Percentiles rank a stretch among this genome's conserved stretches.
Conservation (phyloP, 129 eudicot species). For the Artemisia annua region DNA sequence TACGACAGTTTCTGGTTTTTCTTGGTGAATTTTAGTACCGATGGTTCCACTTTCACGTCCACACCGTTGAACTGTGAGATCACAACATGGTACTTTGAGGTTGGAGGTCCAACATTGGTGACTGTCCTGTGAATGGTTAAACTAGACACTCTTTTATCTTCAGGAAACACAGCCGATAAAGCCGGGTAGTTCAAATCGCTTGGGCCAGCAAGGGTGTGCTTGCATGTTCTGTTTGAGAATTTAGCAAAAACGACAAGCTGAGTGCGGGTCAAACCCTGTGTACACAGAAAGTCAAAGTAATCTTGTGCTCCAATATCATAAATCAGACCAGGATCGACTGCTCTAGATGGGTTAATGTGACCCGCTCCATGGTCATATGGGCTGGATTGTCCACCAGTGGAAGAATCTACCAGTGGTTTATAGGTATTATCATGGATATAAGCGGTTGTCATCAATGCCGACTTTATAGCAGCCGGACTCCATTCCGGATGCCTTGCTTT, state of each 20-base stretch:
- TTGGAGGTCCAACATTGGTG: constrained; percentile 71
- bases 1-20: constrained; percentile 62
- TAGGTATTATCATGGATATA: constrained; percentile 62
- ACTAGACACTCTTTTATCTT: constrained; percentile 32
- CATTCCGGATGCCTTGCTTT: constrained; percentile 78
- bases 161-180: constrained; percentile 67
- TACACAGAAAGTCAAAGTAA: constrained; percentile 75
- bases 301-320: constrained; percentile 73
- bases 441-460: constrained; percentile 93
- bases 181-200: constrained; percentile 92
- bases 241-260: constrained; percentile 67
- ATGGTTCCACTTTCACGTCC: constrained; percentile 66
- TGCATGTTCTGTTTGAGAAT: constrained; percentile 56
- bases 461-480: constrained; percentile 93
- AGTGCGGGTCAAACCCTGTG: constrained; percentile 56
- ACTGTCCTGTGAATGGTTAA: constrained; percentile 61
- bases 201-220: constrained; percentile 38
- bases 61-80: constrained; percentile 66
- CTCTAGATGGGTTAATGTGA: constrained; percentile 74
- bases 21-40: constrained; percentile 46
- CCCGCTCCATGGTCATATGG: constrained; percentile 95
- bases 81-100: constrained; percentile 61
- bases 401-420: constrained; percentile 56
- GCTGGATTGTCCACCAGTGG: constrained; percentile 49
- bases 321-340: constrained; percentile 79